Conservation (phyloP, 202 grass and related monocot species). For the Zoysia matrella region DNA sequence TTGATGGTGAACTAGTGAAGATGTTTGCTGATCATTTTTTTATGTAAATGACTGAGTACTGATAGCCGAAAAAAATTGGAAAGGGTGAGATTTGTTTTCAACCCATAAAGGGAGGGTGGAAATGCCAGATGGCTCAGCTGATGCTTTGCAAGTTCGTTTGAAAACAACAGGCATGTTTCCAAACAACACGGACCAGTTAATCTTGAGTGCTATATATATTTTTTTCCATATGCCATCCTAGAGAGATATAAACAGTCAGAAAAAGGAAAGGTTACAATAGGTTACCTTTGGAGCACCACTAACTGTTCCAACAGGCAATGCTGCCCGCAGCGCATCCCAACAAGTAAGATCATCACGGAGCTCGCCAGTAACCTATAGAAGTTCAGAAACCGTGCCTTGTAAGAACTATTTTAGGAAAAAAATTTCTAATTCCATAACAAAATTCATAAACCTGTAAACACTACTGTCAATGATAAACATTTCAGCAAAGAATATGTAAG, state of each 20-base stretch:
- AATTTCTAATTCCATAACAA: neutral
- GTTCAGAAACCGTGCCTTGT: constrained; percentile 2
- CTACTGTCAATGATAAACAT: neutral
- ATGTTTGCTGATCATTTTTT: neutral
- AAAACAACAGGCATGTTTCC: neutral
- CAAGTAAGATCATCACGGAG: constrained; percentile 73
- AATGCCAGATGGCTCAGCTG: neutral
- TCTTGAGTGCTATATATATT: neutral
- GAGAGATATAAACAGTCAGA: too few species aligned
- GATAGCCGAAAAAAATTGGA: neutral
- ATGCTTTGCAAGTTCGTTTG: neutral
- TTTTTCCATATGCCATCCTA: neutral
- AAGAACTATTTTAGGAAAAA: constrained; percentile 19
- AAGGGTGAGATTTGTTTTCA: neutral
- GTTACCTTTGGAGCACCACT: constrained; percentile 93
- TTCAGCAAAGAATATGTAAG: neutral
- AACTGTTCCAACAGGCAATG: constrained; percentile 91
- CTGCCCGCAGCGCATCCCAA: constrained; percentile 83
- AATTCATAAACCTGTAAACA: neutral
- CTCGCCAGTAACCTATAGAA: constrained; percentile 77
- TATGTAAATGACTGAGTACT: neutral
- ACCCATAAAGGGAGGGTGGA: neutral
- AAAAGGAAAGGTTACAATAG: neutral
- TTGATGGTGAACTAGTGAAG: neutral
- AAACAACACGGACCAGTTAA: neutral